Percentiles rank a stretch among this genome's conserved stretches.
phyloP scores from a whole-genome alignment of 164 flowering plant genomes.

The Magnolia kwangsiensis region DNA sequence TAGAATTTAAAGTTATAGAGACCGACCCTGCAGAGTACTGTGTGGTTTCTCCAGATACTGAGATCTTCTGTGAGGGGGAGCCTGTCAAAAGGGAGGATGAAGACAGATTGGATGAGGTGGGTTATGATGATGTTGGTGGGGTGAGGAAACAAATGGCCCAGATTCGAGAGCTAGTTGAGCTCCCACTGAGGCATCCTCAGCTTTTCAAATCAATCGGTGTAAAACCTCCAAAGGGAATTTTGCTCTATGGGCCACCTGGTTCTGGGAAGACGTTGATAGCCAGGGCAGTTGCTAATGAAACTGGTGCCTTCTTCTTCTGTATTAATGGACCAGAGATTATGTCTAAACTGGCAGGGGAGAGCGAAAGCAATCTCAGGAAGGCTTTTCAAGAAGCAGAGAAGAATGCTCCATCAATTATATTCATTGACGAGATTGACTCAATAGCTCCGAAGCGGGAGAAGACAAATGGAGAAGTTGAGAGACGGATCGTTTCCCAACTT shows the following conservation, averaged over 20 bases:
- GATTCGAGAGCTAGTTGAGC: conserved; percentile 80
- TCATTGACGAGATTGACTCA: conserved; percentile 82
- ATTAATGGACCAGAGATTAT: conserved; percentile 89
- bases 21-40: conserved; percentile 87
- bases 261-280: conserved; percentile 90
- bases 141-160: conserved; percentile 94
- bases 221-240: conserved; percentile 85
- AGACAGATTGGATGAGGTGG: conserved; percentile 74
- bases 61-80: conserved; percentile 88
- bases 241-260: conserved; percentile 89
- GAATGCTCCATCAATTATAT: conserved; percentile 78
- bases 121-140: conserved; percentile 98
- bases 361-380: conserved; percentile 86
- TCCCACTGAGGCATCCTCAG: conserved; percentile 84
- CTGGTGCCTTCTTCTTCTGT: conserved; percentile 88
- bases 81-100: conserved; percentile 85
- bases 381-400: conserved; percentile 92
- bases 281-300: conserved; percentile 87
- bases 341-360: conserved; percentile 93
- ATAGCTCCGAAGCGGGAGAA: conserved; percentile 90
- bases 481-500: conserved; percentile 84
- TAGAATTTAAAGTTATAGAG: conserved; percentile 83
- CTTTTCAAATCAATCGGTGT: conserved; percentile 85
- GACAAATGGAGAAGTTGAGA: conserved; percentile 82
- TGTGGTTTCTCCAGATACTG: conserved; percentile 89